Percentiles rank a stretch among this genome's conserved stretches.
Conservation (phyloP, 73 alveolate species). For the Tetrahymena malaccensis region DNA sequence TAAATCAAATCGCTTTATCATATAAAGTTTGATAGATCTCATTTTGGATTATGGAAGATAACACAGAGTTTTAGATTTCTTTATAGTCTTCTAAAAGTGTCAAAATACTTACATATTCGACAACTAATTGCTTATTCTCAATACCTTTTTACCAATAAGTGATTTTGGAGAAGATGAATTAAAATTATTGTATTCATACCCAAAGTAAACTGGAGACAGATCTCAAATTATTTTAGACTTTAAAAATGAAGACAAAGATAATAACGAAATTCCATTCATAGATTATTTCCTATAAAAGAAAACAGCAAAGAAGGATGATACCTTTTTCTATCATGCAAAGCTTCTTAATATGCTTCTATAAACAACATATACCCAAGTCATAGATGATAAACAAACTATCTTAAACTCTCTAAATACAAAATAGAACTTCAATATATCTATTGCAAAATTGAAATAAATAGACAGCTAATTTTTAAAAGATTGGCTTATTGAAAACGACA, state of each 20-base stretch:
- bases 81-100: not conserved
- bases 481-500: not conserved
- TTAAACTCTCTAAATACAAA: not conserved
- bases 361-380: conserved; percentile 12
- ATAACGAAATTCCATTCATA: not conserved
- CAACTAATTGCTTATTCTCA: conserved; percentile 32
- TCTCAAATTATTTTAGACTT: not conserved
- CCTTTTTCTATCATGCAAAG: conserved; percentile 39
- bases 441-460: conserved; percentile 1
- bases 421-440: conserved; percentile 21
- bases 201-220: not conserved
- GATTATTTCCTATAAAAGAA: not conserved
- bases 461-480: not conserved
- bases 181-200: not conserved
- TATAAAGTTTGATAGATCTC: conserved; percentile 3
- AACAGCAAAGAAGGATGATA: conserved; percentile 22
- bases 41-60: conserved; percentile 39
- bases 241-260: conserved; percentile 5
- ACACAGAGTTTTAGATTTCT: conserved; percentile 18
- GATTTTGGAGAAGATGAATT: not conserved
- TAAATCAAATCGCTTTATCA: not conserved
- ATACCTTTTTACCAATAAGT: conserved; percentile 9
- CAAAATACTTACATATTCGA: conserved; percentile 19
- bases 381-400: not conserved
- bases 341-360: conserved; percentile 23